These are phyloP conservation scores for Combretum micranthum DNA, from an alignment of 345 rosid species.

Conservation along the genomic window DNA sequence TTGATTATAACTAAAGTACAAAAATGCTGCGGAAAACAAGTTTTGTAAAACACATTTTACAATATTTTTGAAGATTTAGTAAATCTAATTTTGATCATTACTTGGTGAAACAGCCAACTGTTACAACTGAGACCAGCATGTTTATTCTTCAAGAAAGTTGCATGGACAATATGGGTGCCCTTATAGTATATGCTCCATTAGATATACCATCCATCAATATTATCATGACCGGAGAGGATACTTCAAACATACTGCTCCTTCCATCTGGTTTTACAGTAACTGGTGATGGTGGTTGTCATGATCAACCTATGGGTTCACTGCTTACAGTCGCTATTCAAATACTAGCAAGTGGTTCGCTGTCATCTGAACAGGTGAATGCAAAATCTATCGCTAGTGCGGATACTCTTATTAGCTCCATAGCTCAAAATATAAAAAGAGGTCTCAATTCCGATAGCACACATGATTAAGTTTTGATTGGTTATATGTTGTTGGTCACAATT, in stretches of 20 bases:
- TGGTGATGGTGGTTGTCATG: conserved; percentile 24
- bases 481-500: no score
- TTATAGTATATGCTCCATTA: conserved; percentile 55
- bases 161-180: conserved; percentile 38
- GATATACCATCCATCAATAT: conserved; percentile 23
- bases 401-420: conserved; percentile 44
- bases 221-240: conserved; percentile 28
- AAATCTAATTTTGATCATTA: no score
- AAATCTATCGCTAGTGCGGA: conserved; percentile 41
- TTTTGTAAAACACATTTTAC: no score
- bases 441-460: conserved; percentile 26
- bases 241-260: conserved; percentile 36
- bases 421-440: conserved; percentile 37
- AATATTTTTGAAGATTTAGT: no score
- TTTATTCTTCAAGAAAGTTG: conserved; percentile 55
- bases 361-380: conserved; percentile 18
- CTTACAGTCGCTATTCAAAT: conserved; percentile 64
- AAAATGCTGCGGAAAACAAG: no score
- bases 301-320: conserved; percentile 30
- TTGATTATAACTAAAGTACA: no score
- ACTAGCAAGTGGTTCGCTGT: conserved; percentile 23
- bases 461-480: background rate
- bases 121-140: conserved; percentile 13
- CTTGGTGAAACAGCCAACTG: no score
- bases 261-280: conserved; percentile 74